Conservation (phyloP, 495 filamentous ascomycete genomes). For the Penicillium flavigenum region DNA sequence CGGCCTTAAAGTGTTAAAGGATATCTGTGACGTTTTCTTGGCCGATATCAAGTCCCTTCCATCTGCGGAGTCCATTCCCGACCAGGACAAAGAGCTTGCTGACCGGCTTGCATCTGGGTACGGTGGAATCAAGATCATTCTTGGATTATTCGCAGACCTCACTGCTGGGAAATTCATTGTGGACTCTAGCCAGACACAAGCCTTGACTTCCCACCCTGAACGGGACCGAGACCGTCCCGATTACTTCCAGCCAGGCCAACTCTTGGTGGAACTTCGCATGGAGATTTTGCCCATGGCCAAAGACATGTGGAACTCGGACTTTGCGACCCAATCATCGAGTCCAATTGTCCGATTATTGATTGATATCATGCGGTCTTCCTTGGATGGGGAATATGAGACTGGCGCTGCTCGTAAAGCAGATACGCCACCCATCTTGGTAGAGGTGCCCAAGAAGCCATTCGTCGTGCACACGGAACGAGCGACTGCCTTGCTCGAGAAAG, state of each 20-base stretch:
- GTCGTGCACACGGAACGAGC: slow-evolving; percentile 50
- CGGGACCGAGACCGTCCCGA: slow-evolving; percentile 60
- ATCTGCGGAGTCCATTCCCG: slow-evolving; percentile 33
- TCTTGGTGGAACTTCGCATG: slow-evolving; percentile 84
- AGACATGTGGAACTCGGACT: slow-evolving; percentile 73
- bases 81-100: slow-evolving; percentile 47
- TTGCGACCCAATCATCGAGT: slow-evolving; percentile 70
- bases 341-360: slow-evolving; percentile 76
- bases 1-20: slow-evolving; percentile 71
- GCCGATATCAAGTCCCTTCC: slow-evolving; percentile 57
- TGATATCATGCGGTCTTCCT: slow-evolving; percentile 76
- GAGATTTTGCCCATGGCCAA: slow-evolving; percentile 75
- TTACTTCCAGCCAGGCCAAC: slow-evolving; percentile 69
- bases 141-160: slow-evolving; percentile 75
- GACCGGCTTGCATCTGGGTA: slow-evolving; percentile 55
- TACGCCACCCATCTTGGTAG: slow-evolving; percentile 42
- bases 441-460: slow-evolving; percentile 41
- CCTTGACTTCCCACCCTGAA: slow-evolving; percentile 57
- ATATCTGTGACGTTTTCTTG: slow-evolving; percentile 71
- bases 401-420: slow-evolving; percentile 62
- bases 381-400: slow-evolving; percentile 72
- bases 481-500: slow-evolving; percentile 43
- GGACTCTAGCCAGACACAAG: slow-evolving; percentile 67
- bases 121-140: slow-evolving; percentile 77
- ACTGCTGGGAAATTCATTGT: slow-evolving; percentile 72